Base-by-base conservation (phyloP, 1,284 basidiomycete genomes). In the Trichosporon sp. region DNA sequence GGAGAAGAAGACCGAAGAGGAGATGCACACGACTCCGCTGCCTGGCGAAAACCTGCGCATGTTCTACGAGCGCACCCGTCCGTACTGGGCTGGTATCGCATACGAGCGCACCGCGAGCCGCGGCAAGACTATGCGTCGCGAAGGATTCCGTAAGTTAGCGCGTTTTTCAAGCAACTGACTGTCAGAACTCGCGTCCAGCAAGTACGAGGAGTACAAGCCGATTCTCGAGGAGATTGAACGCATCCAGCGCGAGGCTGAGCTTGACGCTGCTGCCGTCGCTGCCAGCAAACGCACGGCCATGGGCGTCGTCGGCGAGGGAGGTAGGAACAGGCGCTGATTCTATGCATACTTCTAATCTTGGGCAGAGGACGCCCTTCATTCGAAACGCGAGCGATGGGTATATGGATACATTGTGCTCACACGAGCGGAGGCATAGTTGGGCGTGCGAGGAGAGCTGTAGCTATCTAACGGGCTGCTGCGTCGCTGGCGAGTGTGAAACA, bases 41-140 rank as follows among this genome's bases (percentile, higher is more conserved):
- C 92, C 93, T 0, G 92, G 93, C n/a, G 95, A 97, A 80, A 92
- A 90, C 0, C 82, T 96, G 7, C 89, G 92, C 0, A 86, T 87
- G 80, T 96, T 96, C 81, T 97, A 95, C 77, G 88, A 90, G 12
- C 88, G 94, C 6, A 90, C 90, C 4, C 87, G 90, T 89, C 79
- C 75, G 88, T 85, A 91, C 78, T 97, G 94, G 94, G 87, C 91
- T 0, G 88, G 89, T 66, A 90, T 88, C 70, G 93, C 92, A 3
- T 86, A 88, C 67, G 83, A 76, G 29, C 72, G 69, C 29, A 84
- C 83, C 64, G 89, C 89, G 31, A 88, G 87, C 73, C 87, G 89
- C 2, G 94, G 93, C 2, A 97, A 97, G 80, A 85, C 90, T 76
- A 85, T 95, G 21, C 86, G 93, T 0, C 85, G 90, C 31, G 89